phyloP scores from a whole-genome alignment of 2,329 filamentous ascomycete genomes.

The Fusarium protoensiforme region DNA sequence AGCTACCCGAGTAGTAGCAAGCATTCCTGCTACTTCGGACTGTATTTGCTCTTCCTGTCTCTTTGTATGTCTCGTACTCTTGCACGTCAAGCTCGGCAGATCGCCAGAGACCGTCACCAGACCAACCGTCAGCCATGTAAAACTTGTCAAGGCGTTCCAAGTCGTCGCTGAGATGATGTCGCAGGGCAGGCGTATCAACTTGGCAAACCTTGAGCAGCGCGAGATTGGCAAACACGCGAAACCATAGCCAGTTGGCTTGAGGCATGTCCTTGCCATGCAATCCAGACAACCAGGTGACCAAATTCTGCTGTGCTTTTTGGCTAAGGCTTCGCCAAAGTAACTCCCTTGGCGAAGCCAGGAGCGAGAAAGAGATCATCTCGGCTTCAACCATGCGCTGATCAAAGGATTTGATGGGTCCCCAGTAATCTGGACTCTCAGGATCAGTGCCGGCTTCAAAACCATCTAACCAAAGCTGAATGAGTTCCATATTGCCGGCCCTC shows the following conservation, averaged over 20 bases:
- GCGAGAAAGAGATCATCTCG: conserved; percentile 59
- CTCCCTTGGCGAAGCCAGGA: conserved; percentile 54
- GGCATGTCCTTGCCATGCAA: conserved; percentile 58
- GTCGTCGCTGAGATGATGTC: neutral
- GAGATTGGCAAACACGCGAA: conserved; percentile 59
- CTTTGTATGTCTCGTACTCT: neutral
- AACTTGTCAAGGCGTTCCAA: neutral
- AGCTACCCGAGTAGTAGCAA: conserved; percentile 64
- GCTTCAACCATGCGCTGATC: conserved; percentile 65
- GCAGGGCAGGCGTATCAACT: neutral
- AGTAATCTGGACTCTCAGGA: conserved; percentile 51
- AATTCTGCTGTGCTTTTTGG: conserved; percentile 35
- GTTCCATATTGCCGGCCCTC: neutral
- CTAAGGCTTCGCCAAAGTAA: conserved; percentile 45
- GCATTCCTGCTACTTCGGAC: conserved; percentile 47
- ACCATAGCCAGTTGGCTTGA: conserved; percentile 62
- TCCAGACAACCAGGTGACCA: conserved; percentile 52
- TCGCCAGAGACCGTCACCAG: neutral
- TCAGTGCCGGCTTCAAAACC: conserved; percentile 47
- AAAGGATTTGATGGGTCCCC: conserved; percentile 55
- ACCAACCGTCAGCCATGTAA: neutral
- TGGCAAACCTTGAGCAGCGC: conserved; percentile 53
- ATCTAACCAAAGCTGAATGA: conserved; percentile 39
- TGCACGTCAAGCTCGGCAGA: neutral
- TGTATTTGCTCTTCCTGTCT: conserved; percentile 3